Evolutionary conservation across 352 stramenopile genomes (phyloP), one percentile per base, ranked within the genome.

Genomic region (Phytophthora megakarya): DNA sequence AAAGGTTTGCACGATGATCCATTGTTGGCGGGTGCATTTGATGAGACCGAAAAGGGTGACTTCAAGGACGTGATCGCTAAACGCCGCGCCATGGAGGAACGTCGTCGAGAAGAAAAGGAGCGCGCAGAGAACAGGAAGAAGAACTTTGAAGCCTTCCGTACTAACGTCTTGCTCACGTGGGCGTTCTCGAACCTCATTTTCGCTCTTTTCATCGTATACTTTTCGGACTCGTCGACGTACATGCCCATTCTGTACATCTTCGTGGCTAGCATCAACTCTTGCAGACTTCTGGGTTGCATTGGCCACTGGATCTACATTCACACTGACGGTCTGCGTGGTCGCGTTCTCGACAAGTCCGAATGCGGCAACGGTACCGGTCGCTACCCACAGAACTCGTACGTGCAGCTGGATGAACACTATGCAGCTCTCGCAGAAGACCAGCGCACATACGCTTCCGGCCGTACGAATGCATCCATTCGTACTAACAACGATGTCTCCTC

Each of bases 61-160:
- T 96, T 92, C 56, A 92, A 93, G 49, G 87, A 93, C 42, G 80
- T 96, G 25, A 75, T 96, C 6, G 80, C 80, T 22, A 91, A 91
- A 62, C 87, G 84, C 23, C 79, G 82, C 26, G 81, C 83, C 0
- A 38, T 90, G 23, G 84, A 96, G 43, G 85, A 92, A 13, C 82
- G 82, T 18, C 81, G 80, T 15, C 76, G 78, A 16, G 80, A 92
- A 25, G 78, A 89, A 18, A 75, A 72, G 22, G 50, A 68, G 42
- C 80, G 80, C 16, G 45, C 60, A 4, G 84, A 94, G 46, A 79
- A 86, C 50, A 77, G 87, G 65, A 92, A 92, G 72, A 84, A 81
- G 18, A 73, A 80, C 33, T 96, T 94, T 23, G 86, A 93, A 44
- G 79, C 85, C 3, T 96, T 96, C 73, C 85, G 87, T 13, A 93